Percentiles rank a stretch among this genome's conserved stretches.
Conservation (phyloP, 1,284 basidiomycete genomes). For the Cryptococcus hybrid region DNA sequence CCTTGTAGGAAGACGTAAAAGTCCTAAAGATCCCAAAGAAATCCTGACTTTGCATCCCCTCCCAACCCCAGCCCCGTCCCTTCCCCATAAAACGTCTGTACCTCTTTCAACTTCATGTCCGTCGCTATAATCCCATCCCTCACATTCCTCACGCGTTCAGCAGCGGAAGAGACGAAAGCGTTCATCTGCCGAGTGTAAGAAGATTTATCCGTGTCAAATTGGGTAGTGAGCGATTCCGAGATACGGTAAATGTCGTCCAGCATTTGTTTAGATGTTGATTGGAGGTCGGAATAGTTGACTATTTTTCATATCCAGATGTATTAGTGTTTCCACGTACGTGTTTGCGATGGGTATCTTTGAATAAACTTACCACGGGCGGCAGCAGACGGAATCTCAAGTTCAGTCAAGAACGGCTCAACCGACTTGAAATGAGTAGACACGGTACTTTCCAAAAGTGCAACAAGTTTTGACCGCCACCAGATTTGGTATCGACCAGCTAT, state of each 20-base stretch:
- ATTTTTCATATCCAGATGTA: background rate
- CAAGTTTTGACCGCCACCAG: constrained; percentile 85
- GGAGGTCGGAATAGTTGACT: constrained; percentile 44
- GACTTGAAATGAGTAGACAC: constrained; percentile 83
- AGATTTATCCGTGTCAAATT: constrained; percentile 71
- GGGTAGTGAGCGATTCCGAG: constrained; percentile 69
- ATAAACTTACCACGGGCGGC: constrained; percentile 75
- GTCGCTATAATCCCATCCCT: constrained; percentile 81
- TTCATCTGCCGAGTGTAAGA: constrained; percentile 86
- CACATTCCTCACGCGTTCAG: constrained; percentile 71
- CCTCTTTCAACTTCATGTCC: constrained; percentile 74
- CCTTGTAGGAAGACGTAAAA: constrained; percentile 87
- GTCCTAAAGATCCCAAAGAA: constrained; percentile 96
- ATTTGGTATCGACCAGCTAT: constrained; percentile 96
- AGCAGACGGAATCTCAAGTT: constrained; percentile 84
- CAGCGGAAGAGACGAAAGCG: constrained; percentile 73
- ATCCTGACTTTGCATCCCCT: constrained; percentile 55
- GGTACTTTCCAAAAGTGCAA: constrained; percentile 92
- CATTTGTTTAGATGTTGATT: constrained; percentile 56
- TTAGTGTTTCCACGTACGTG: no score
- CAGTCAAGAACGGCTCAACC: constrained; percentile 85
- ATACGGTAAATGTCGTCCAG: constrained; percentile 76
- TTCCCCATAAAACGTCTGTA: constrained; percentile 85
- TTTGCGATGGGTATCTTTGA: no score
- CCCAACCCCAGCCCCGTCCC: constrained; percentile 66